Percentiles rank a stretch among this genome's conserved stretches.
Evolutionary conservation across 108 stramenopile species (phyloP).

Genomic region (Fistulifera solaris): DNA sequence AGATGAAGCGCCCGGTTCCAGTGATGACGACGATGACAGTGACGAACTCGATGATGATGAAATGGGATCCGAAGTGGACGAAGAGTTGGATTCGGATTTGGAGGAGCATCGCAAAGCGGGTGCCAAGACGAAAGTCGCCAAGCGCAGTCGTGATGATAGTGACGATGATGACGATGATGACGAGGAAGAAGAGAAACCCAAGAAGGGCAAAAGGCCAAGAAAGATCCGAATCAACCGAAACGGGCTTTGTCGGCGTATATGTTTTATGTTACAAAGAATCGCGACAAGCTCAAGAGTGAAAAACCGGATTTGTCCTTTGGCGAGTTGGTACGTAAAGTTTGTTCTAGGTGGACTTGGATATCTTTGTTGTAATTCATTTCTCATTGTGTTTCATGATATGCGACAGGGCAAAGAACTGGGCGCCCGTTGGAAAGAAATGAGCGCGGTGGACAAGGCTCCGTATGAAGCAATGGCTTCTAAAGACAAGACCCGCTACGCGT

Average conservation of each 20-base stretch:
- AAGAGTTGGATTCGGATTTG: constrained; percentile 38
- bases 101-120: constrained; percentile 26
- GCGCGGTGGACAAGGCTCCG: constrained; percentile 43
- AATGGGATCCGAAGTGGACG: constrained; percentile 42
- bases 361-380: background rate
- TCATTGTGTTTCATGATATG: too few relatives aligned
- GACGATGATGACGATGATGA: constrained; percentile 28
- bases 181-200: constrained; percentile 22
- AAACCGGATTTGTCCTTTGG: constrained; percentile 55
- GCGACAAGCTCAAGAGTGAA: constrained; percentile 55
- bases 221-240: constrained; percentile 64
- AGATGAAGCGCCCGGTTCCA: constrained; percentile 4
- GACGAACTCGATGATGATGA: constrained; percentile 26
- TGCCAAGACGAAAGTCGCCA: constrained; percentile 16
- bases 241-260: constrained; percentile 50
- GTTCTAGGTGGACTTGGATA: too few relatives aligned
- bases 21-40: constrained; percentile 15
- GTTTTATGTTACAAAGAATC: constrained; percentile 41
- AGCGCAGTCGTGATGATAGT: constrained; percentile 14
- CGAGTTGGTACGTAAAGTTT: constrained; percentile 25
- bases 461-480: constrained; percentile 51
- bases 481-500: constrained; percentile 57
- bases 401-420: constrained; percentile 48
- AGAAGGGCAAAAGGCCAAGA: constrained; percentile 30
- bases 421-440: constrained; percentile 40